Evolutionary conservation across 2,329 filamentous ascomycete species (phyloP).

Genomic region (Diaporthe vexans): DNA sequence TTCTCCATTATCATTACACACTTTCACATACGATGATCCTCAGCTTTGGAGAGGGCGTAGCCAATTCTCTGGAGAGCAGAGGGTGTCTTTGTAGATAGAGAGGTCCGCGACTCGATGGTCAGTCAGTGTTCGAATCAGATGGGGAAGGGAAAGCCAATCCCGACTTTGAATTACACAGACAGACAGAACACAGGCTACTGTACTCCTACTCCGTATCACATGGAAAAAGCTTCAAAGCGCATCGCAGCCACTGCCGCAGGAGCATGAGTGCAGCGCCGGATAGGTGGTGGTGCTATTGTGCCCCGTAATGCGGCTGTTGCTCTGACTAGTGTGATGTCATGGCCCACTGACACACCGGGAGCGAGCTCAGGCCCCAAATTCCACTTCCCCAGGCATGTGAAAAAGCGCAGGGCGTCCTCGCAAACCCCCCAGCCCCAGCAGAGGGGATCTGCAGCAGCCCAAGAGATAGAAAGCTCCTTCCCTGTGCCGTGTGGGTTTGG

Average conservation of each 20-base stretch:
- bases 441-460: slow-evolving; percentile 18
- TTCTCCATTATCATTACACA: slow-evolving; percentile 54
- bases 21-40: neutral
- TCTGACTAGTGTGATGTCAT: slow-evolving; percentile 33
- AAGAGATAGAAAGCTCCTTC: slow-evolving; percentile 3
- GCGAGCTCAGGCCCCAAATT: neutral
- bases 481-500: slow-evolving; percentile 9
- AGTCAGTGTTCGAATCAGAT: neutral
- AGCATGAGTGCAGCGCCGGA: neutral
- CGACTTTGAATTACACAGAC: neutral
- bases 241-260: too few species aligned
- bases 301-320: neutral
- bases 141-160: neutral
- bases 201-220: slow-evolving; percentile 21
- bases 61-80: too few species aligned
- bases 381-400: slow-evolving; percentile 18
- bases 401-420: slow-evolving; percentile 19
- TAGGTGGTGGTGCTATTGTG: neutral
- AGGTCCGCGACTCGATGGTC: neutral
- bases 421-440: neutral
- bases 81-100: neutral
- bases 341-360: slow-evolving; percentile 7
- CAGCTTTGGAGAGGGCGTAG: too few species aligned
- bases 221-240: slow-evolving; percentile 20
- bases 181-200: too few species aligned